Evolutionary conservation across 768 basidiomycete genomes (phyloP), one percentile per base, ranked within the genome.

Genomic region (Mycena metata): DNA sequence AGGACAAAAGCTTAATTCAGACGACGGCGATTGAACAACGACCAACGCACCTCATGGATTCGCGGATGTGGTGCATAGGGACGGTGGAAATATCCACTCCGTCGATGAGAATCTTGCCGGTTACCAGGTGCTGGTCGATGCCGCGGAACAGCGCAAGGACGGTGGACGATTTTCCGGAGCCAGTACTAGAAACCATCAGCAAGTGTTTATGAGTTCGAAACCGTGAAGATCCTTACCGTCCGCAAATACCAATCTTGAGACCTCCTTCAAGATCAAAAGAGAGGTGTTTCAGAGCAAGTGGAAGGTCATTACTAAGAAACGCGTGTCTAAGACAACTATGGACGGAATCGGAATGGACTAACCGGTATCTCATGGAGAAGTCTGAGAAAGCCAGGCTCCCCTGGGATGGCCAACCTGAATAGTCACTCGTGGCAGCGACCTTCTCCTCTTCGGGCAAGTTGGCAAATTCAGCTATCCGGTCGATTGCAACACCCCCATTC

Each of bases 121-220:
- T 51, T n/a, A 61, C 60, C 36, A 61, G 60, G 41, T 61, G 60
- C 36, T 61, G 60, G 21, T 61, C 60, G n/a, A 61, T 61, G 19
- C 67, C 67, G 10, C 67, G 61, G 62, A 69, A 64, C 4, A 69
- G 33, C 13, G 62, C 46, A 39, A 69, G 62, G 2, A 69, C 67
- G 8, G 62, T 69, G 5, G 57, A 60, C 11, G 67, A 69, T 43
- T 69, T 69, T 7, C 67, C 67, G 21, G 51, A 46, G 43, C 58
- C 57, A 39, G 57, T 60, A 8, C 58, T 66, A 52, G 13, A 41
- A 39, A 39, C 39, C 10, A 39, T 39, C 15, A 39, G 39, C 39
- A 2, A 39, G 11, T 24, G 23, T 12, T 39, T 10, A 4, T 39
- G 5, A 15, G 39, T 10, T 39, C 15, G 39, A 39, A 39, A 2